Evolutionary conservation across 345 rosid genomes (phyloP), one percentile per base, ranked within the genome.

Genomic region (Aquilaria yunnanensis): DNA sequence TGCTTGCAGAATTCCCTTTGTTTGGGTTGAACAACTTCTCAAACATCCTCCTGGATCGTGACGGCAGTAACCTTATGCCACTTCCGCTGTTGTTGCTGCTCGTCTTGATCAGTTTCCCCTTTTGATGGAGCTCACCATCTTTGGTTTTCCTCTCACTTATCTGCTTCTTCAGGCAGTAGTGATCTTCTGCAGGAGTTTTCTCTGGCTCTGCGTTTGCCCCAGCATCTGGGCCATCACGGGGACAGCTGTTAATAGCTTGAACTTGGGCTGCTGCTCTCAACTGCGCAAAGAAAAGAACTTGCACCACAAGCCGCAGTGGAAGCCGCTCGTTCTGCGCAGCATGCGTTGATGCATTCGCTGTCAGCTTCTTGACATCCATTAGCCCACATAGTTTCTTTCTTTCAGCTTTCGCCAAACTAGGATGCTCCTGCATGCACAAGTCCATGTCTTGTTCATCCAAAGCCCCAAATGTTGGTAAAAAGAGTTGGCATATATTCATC

Each of bases 301-400:
- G 98, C 54, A 92, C 97, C 1, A 92, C 90, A 29, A 89, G 85
- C 3, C 98, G 81, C 8, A 92, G 81, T 0, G 98, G 98, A n/a
- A 92, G 93, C 7, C 77, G 70, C n/a, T 90, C 97, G 12, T 89
- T 92, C 77, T 87, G 98, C 0, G 97, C 97, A 13, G 97, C 97
- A 54, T 87, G 96, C 76, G 79, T 79, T 0, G 96, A 89, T 14
- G 94, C 90, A 37, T 82, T 88, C 45, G 41, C 71, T 2, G 98
- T 84, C 12, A 92, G 83, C 67, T 84, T 92, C 75, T 85, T 81
- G 16, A 89, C 91, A 59, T 92, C 88, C 93, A 92, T 84, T 68
- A 90, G 60, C 47, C 84, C 80, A 41, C 97, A 84, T 11, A 92
- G 58, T 66, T 80, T 80, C 82, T 92, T 92, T 67, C 79, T 82